Evolutionary conservation across 2,329 filamentous ascomycete genomes (phyloP).

Genomic region (Septoria petroselini): DNA sequence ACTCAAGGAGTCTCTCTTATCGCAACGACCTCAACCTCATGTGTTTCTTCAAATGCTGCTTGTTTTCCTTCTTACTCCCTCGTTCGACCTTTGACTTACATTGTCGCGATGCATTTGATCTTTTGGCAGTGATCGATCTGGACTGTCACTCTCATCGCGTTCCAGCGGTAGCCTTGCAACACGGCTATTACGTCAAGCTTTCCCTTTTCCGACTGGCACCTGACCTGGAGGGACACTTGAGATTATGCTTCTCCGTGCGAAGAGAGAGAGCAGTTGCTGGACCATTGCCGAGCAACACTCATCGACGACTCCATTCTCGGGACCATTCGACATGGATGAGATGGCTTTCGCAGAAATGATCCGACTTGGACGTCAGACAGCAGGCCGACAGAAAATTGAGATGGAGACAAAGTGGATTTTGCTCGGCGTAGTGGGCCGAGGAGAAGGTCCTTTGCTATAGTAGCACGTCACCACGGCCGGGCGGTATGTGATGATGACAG

Average conservation of each 20-base stretch:
- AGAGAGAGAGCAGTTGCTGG: no score
- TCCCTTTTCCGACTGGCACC: not conserved
- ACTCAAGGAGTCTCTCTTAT: not conserved
- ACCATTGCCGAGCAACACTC: no score
- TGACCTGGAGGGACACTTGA: no score
- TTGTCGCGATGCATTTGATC: no score
- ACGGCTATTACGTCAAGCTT: slow-evolving; percentile 14
- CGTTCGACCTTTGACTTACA: no score
- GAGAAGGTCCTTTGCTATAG: slow-evolving; percentile 4
- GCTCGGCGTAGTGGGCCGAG: slow-evolving; percentile 7
- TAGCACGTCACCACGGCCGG: slow-evolving; percentile 4
- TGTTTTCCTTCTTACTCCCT: not conserved
- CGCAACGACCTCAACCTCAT: not conserved
- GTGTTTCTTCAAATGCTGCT: not conserved
- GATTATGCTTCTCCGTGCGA: no score
- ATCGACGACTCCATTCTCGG: no score
- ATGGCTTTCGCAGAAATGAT: no score
- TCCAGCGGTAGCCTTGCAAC: not conserved
- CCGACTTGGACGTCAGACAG: not conserved
- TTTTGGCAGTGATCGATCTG: no score
- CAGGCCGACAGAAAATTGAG: not conserved
- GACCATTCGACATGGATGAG: no score
- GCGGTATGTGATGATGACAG: not conserved
- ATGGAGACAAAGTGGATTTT: not conserved
- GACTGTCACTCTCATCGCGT: no score